phyloP scores from a whole-genome alignment of 2,329 filamentous ascomycete genomes.

The Parasarocladium wereldwijsianum region DNA sequence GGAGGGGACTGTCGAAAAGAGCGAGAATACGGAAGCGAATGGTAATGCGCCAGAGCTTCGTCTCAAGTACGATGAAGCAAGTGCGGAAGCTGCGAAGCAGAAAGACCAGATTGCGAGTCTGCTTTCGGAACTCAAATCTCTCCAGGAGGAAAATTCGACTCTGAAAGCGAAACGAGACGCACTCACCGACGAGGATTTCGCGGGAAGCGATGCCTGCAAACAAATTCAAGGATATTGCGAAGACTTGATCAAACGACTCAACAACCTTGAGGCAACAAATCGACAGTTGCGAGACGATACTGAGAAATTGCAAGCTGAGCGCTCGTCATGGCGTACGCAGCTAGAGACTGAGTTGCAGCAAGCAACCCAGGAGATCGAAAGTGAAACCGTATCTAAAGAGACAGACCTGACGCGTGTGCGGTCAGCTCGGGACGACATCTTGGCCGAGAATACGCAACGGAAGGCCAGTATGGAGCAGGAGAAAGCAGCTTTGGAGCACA shows the following conservation, averaged over 20 bases:
- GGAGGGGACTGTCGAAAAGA: slow-evolving; percentile 1
- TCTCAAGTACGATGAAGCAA: slow-evolving; percentile 61
- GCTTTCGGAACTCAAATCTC: slow-evolving; percentile 57
- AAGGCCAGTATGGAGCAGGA: slow-evolving; percentile 71
- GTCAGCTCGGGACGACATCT: slow-evolving; percentile 68
- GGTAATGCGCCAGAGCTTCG: slow-evolving; percentile 52
- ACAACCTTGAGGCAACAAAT: slow-evolving; percentile 81
- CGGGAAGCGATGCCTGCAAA: slow-evolving; percentile 87
- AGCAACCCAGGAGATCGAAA: slow-evolving; percentile 63
- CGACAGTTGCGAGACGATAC: slow-evolving; percentile 72
- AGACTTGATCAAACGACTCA: slow-evolving; percentile 81
- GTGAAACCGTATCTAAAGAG: slow-evolving; percentile 66
- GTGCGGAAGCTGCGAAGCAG: slow-evolving; percentile 63
- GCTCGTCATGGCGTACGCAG: slow-evolving; percentile 66
- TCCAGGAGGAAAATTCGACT: slow-evolving; percentile 67
- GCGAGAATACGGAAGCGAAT: slow-evolving; percentile 29
- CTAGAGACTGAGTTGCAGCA: slow-evolving; percentile 68
- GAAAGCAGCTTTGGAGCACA: slow-evolving; percentile 50
- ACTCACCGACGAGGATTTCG: slow-evolving; percentile 83
- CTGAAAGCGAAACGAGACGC: slow-evolving; percentile 54
- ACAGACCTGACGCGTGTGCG: slow-evolving; percentile 76
- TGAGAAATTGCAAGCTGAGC: slow-evolving; percentile 71
- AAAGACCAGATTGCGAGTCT: slow-evolving; percentile 77
- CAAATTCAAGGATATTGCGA: slow-evolving; percentile 80
- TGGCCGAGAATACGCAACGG: slow-evolving; percentile 66